Percentiles rank a stretch among this genome's conserved stretches.
Conservation (phyloP, 805 yeast species). For the Ogataea minuta region DNA sequence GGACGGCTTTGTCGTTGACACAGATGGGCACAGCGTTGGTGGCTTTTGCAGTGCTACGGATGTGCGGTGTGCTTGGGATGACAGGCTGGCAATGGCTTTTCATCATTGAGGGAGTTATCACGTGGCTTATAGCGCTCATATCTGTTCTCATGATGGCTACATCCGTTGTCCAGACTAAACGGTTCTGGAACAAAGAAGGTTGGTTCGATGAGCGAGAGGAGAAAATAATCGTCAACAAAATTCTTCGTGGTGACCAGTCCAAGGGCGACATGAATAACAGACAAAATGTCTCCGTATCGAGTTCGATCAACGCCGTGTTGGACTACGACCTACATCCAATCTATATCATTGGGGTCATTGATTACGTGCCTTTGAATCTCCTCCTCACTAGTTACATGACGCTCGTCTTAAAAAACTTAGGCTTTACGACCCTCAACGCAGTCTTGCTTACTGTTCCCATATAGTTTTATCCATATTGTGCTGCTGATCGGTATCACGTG, state of each 20-base stretch:
- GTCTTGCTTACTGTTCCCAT: conserved; percentile 30
- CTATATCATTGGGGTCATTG: conserved; percentile 41
- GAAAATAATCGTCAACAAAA: conserved; percentile 51
- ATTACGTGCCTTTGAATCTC: conserved; percentile 34
- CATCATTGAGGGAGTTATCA: conserved; percentile 32
- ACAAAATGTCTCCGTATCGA: conserved; percentile 41
- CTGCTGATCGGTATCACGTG: conserved; percentile 18
- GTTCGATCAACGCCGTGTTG: conserved; percentile 36
- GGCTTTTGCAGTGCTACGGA: conserved; percentile 19
- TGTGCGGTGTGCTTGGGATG: conserved; percentile 25
- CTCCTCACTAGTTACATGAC: conserved; percentile 43
- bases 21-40: conserved; percentile 24
- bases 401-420: conserved; percentile 44
- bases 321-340: conserved; percentile 55
- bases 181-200: conserved; percentile 10
- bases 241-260: conserved; percentile 59
- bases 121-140: conserved; percentile 34
- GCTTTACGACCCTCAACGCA: conserved; percentile 38
- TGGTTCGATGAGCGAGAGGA: conserved; percentile 50
- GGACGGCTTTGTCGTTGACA: conserved; percentile 35
- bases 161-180: conserved; percentile 40
- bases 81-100: conserved; percentile 35
- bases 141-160: conserved; percentile 19
- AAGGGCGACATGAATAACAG: conserved; percentile 60
- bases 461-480: conserved; percentile 10